Conservation (phyloP, 495 filamentous ascomycete species). For the Tuber melanosporum region DNA sequence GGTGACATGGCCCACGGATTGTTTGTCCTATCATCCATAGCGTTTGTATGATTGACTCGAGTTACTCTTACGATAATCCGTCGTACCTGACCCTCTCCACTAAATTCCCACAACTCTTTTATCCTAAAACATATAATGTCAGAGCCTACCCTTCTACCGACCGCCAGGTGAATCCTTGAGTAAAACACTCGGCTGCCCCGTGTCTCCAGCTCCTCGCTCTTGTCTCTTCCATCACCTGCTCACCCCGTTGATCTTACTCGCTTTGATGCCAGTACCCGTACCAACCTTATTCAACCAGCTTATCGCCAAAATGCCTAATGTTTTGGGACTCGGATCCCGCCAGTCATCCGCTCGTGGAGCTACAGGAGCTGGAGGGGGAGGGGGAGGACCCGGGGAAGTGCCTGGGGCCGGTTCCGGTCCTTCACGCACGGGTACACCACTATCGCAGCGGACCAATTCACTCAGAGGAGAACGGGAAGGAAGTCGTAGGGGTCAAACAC, state of each 20-base stretch:
- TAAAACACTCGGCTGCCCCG: neutral
- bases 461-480: conserved; percentile 36
- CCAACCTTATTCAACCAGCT: conserved; percentile 3
- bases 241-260: neutral
- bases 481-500: conserved; percentile 30
- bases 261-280: conserved; percentile 2
- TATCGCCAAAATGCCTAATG: conserved; percentile 3
- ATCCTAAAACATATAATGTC: neutral
- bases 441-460: conserved; percentile 30
- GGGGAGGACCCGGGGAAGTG: conserved; percentile 6
- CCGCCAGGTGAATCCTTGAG: neutral
- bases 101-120: neutral
- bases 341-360: conserved; percentile 29
- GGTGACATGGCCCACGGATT: neutral
- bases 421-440: conserved; percentile 15
- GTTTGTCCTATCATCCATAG: neutral
- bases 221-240: neutral
- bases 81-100: neutral
- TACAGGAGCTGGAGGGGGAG: conserved; percentile 1
- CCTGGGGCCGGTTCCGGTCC: conserved; percentile 12
- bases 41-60: neutral
- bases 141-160: neutral
- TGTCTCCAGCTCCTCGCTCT: neutral
- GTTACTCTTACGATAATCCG: neutral
- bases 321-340: conserved; percentile 19